phyloP scores from a whole-genome alignment of 2,329 filamentous ascomycete genomes.

The Fusarium brevicatenulatum region DNA sequence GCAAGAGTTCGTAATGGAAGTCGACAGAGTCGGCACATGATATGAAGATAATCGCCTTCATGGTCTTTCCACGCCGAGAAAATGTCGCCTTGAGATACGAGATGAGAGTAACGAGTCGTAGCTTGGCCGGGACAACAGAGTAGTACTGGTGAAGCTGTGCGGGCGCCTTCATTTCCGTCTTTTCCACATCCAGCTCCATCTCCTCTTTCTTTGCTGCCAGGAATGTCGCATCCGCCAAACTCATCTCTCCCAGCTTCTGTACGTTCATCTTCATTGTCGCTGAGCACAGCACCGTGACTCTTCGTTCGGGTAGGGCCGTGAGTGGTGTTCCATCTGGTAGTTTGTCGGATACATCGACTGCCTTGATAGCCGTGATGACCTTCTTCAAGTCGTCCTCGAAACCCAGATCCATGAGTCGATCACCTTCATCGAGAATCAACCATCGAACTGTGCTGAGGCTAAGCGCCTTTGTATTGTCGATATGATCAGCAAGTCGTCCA shows the following conservation, averaged over 20 bases:
- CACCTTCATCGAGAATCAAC: slow-evolving; percentile 95
- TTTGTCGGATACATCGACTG: slow-evolving; percentile 67
- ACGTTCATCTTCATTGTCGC: slow-evolving; percentile 99
- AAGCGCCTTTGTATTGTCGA: slow-evolving; percentile 90
- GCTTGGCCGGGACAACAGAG: slow-evolving; percentile 85
- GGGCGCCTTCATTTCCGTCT: slow-evolving; percentile 78
- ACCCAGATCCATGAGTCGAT: slow-evolving; percentile 97
- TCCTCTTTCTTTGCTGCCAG: slow-evolving; percentile 74
- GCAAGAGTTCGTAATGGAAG: slow-evolving; percentile 91
- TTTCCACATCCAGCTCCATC: slow-evolving; percentile 57
- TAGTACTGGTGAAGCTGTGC: slow-evolving; percentile 95
- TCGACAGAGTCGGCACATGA: slow-evolving; percentile 97
- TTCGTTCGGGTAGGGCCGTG: slow-evolving; percentile 75
- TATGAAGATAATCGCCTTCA: slow-evolving; percentile 97
- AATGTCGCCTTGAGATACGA: slow-evolving; percentile 88
- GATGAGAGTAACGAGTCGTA: slow-evolving; percentile 87
- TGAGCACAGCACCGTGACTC: slow-evolving; percentile 91
- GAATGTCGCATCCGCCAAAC: slow-evolving; percentile 89
- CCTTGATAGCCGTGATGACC: slow-evolving; percentile 82
- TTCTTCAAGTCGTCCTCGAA: slow-evolving; percentile 94
- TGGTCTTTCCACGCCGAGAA: slow-evolving; percentile 86
- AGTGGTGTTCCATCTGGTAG: slow-evolving; percentile 68
- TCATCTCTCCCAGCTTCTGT: slow-evolving; percentile 92
- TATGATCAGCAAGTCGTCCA: slow-evolving; percentile 88
- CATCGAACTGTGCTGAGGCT: slow-evolving; percentile 90